Base-by-base conservation (phyloP, 352 stramenopile species). In the Pythium monospermum region DNA sequence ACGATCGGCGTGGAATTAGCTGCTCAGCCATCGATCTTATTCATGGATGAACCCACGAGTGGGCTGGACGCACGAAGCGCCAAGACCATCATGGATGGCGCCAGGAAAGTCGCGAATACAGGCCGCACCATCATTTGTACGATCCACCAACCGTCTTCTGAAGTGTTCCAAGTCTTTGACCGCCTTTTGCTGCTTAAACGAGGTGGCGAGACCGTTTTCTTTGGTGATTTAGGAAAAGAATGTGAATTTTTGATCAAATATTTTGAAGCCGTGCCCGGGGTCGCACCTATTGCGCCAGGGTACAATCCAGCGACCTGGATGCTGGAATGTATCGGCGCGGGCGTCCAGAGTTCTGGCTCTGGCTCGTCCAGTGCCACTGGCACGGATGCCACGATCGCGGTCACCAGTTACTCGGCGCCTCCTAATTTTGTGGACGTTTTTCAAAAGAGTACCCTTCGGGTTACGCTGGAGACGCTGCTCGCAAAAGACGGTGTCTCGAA, bases 91-190 rank as follows among this genome's bases (percentile, higher is more conserved):
- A 80, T 92, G 40, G 64, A 82, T 22, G 66, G 87, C 1, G 61
- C 92, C 4, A 77, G 85, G 35, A 84, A 89, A 37, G 69, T 93
- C 25, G 79, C 83, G 11, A 53, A 57, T 27, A 64, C 66, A 16
- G 78, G 81, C 0, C 90, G 87, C 36, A 94, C 83, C 15, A 95
- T 96, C 58, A 82, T 95, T 11, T 61, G 44, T 30, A 61, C 53
- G 38, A 61, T 61, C 36, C 53, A 61, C 38, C 43, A 54, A 35
- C 62, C 87, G 10, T 41, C 28, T 31, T 39, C 48, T 37, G 37
- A 55, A 18, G 36, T 55, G 7, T 55, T 55, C 48, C 48, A 55
- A 37, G 16, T 55, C 26, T 55, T 55, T 38, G 48, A 55, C 18
- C 48, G 48, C 27, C 28, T 46, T 11, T 25, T 46, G 39, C 39